phyloP scores from a whole-genome alignment of 2,329 filamentous ascomycete species.

The Alternaria burnsii region DNA sequence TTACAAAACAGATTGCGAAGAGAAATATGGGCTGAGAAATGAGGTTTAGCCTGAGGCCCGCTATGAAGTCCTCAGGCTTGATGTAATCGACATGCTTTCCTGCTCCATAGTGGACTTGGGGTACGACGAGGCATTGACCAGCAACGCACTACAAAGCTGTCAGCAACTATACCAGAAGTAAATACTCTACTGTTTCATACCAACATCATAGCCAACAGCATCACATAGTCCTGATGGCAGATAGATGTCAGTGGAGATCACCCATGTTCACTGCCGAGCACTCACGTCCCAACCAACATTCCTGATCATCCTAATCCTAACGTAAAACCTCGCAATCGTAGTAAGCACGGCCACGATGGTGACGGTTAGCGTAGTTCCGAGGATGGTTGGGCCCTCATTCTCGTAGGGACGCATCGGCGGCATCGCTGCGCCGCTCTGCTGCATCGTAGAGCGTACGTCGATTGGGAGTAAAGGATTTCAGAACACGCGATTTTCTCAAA shows the following conservation, averaged over 20 bases:
- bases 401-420: not conserved
- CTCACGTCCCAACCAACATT: slow-evolving; percentile 60
- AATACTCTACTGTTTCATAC: slow-evolving; percentile 22
- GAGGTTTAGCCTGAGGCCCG: slow-evolving; percentile 59
- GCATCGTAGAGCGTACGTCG: not conserved
- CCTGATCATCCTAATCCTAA: slow-evolving; percentile 59
- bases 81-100: slow-evolving; percentile 59
- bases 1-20: slow-evolving; percentile 57
- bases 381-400: slow-evolving; percentile 49
- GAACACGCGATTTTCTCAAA: not conserved
- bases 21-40: slow-evolving; percentile 59
- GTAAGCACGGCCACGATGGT: slow-evolving; percentile 53
- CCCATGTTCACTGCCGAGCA: not conserved
- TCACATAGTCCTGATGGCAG: slow-evolving; percentile 52
- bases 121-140: slow-evolving; percentile 54
- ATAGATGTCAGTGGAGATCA: slow-evolving; percentile 14
- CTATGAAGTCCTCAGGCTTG: slow-evolving; percentile 38
- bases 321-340: slow-evolving; percentile 56
- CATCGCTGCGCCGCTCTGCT: not conserved
- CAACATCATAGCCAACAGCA: slow-evolving; percentile 53
- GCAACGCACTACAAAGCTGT: slow-evolving; percentile 43
- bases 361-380: slow-evolving; percentile 54
- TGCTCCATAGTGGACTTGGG: slow-evolving; percentile 55
- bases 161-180: not conserved
- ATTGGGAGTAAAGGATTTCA: not conserved